Conservation (phyloP, 2,329 filamentous ascomycete species). For the Stagonosporopsis rhizophila region DNA sequence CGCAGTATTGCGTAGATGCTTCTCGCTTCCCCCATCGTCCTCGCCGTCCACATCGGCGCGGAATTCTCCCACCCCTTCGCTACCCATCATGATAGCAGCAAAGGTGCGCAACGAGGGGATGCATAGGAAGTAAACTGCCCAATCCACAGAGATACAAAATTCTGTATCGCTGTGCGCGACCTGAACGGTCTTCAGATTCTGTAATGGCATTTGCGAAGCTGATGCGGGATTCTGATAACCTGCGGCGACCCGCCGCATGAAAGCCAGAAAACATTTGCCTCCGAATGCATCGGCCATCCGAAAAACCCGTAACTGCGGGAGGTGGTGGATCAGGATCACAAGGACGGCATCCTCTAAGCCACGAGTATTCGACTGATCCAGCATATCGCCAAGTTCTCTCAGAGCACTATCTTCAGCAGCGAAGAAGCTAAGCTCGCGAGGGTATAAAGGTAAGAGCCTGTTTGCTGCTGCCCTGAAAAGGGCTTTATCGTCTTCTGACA, state of each 20-base stretch:
- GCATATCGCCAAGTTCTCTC: background rate
- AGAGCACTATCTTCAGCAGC: background rate
- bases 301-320: constrained; percentile 6
- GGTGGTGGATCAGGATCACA: constrained; percentile 22
- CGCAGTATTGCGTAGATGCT: background rate
- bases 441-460: constrained; percentile 9
- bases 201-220: constrained; percentile 17
- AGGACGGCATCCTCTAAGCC: constrained; percentile 12
- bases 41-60: background rate
- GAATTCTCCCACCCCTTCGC: background rate
- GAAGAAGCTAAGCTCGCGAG: constrained; percentile 2
- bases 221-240: constrained; percentile 14
- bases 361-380: background rate
- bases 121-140: constrained; percentile 20
- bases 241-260: constrained; percentile 11
- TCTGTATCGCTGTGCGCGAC: constrained; percentile 20
- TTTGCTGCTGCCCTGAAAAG: constrained; percentile 10
- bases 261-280: background rate
- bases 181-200: constrained; percentile 22
- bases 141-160: constrained; percentile 3
- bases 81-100: constrained; percentile 20
- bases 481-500: constrained; percentile 9
- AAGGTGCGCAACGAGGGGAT: constrained; percentile 24
- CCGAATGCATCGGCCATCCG: constrained; percentile 14
- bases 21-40: background rate